phyloP scores from a whole-genome alignment of 2,329 filamentous ascomycete species.

The Rosellinia necatrix region DNA sequence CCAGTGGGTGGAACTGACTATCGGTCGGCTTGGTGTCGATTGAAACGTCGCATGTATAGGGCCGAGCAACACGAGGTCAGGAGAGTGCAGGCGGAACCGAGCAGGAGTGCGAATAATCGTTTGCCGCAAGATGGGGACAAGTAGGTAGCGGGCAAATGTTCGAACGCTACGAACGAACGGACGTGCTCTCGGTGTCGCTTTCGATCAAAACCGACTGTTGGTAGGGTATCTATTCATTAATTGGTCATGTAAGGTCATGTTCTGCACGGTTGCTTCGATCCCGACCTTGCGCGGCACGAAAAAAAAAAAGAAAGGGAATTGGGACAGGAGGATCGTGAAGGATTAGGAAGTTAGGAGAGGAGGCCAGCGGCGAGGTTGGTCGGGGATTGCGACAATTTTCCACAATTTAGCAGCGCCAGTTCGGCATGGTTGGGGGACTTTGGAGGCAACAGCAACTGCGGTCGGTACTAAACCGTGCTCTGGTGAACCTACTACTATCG shows the following conservation, averaged over 20 bases:
- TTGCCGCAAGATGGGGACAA: constrained; percentile 9
- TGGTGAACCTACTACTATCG: neutral
- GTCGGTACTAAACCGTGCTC: constrained; percentile 2
- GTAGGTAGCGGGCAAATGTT: neutral
- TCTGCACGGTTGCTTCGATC: constrained; percentile 11
- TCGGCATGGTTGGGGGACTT: constrained; percentile 11
- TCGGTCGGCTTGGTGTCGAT: constrained; percentile 2
- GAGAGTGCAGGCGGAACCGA: constrained; percentile 1
- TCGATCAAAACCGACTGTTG: constrained; percentile 16
- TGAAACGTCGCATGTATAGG: neutral
- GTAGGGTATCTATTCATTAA: constrained; percentile 23
- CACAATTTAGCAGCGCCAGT: constrained; percentile 19
- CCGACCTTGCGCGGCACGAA: constrained; percentile 19
- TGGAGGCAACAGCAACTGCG: constrained; percentile 6
- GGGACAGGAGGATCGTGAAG: constrained; percentile 23
- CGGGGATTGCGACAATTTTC: constrained; percentile 31
- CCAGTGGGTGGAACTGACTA: neutral
- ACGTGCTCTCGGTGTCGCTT: constrained; percentile 11
- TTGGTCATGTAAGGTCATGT: constrained; percentile 17
- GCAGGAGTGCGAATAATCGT: constrained; percentile 5
- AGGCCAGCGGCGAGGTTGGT: constrained; percentile 31
- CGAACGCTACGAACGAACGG: constrained; percentile 6
- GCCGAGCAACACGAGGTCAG: constrained; percentile 1
- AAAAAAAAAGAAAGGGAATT: constrained; percentile 14
- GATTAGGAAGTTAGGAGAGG: constrained; percentile 20